Evolutionary conservation across 2,329 filamentous ascomycete genomes (phyloP), one percentile per base, ranked within the genome.

Genomic region (Cladophialophora carrionii): DNA sequence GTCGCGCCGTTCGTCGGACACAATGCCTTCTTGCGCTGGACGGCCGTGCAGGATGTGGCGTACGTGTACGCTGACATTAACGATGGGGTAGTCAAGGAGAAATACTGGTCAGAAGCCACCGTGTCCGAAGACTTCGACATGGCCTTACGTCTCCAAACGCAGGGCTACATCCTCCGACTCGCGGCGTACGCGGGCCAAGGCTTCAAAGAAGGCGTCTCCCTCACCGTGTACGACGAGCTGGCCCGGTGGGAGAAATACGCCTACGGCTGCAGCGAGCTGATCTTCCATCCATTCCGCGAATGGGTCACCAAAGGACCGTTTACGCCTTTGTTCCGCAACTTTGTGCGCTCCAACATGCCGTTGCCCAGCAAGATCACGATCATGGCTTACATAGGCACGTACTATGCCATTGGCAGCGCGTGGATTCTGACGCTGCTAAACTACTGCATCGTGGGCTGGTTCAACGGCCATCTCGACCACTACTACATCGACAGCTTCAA

Each of bases 191-290:
- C 88, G 61, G 84, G 85, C 41, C 84, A 87, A 4, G 88, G 86
- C 6, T 92, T 91, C 78, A 86, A 91, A 72, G 90, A 94, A 75
- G 90, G 91, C 69, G 90, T 94, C 61, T 93, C 90, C 1, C 81
- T 94, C 63, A 94, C 90, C 0, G 90, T 94, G 9, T 92, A 94
- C 74, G 90, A 94, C 76, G 91, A 94, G 76, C 82, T 94, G 65
- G 88, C 90, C 1, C 88, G 90, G 63, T 94, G 91, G 90, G 90
- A 94, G 74, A 94, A 94, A 78, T 92, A 92, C 74, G 91, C 90
- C 2, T 93, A 92, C 72, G 90, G 90, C 43, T 93, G 91, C 78
- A 91, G 90, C 75, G 90, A 93, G 79, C 82, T 94, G 63, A 82
- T 94, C 63, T 94, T 95, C 80, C 85, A 94, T 74, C 91, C 90